These are phyloP conservation scores for Verbena officinalis DNA, from an alignment of 257 asterid species.

Conservation along the genomic window DNA sequence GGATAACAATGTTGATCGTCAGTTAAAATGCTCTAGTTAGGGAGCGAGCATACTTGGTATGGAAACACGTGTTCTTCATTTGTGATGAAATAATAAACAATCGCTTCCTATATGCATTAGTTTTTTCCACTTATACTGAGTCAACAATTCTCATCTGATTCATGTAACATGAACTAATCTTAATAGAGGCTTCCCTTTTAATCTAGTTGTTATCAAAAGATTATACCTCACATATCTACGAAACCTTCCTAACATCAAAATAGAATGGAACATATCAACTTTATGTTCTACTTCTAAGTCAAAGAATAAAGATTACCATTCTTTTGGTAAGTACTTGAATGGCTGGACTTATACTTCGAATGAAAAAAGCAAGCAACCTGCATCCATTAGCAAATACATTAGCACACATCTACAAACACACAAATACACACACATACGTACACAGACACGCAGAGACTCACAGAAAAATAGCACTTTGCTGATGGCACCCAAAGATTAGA, in stretches of 20 bases:
- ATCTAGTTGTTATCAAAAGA: too few species aligned
- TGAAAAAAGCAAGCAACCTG: constrained; percentile 88
- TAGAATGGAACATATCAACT: too few species aligned
- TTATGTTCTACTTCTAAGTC: too few species aligned
- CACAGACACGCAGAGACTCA: constrained; percentile 40
- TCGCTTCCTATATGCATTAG: too few species aligned
- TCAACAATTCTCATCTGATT: too few species aligned
- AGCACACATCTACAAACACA: neutral
- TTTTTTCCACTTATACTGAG: too few species aligned
- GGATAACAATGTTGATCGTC: neutral
- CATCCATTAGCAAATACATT: constrained; percentile 26
- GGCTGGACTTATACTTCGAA: constrained; percentile 68
- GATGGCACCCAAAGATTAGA: constrained; percentile 97
- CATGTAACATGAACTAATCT: too few species aligned
- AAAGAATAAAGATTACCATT: constrained; percentile 50
- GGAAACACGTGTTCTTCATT: constrained; percentile 8
- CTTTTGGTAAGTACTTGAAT: constrained; percentile 66
- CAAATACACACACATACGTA: neutral
- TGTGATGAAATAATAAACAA: neutral
- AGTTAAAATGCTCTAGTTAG: neutral
- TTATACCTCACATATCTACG: too few species aligned
- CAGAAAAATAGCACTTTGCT: constrained; percentile 78
- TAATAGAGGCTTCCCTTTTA: too few species aligned
- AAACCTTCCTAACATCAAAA: too few species aligned
- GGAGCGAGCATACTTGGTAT: constrained; percentile 13